A percentile compares a stretch with the other conserved stretches of the same genome.
Evolutionary conservation across 2,329 filamentous ascomycete genomes (phyloP).

Genomic region (Trichoderma hamatum): DNA sequence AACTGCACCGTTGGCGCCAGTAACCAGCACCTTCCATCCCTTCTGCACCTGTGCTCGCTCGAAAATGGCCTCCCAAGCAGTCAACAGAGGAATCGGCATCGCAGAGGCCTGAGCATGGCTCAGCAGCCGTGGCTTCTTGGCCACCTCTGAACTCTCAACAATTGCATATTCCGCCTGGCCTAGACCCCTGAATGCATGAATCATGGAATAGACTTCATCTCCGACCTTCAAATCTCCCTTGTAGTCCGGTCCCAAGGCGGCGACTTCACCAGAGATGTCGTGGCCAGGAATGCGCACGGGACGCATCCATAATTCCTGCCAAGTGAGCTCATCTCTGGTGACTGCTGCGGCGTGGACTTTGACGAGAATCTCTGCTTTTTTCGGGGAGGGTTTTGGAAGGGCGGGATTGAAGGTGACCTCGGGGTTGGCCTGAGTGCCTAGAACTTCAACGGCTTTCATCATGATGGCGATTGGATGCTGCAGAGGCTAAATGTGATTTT

Average conservation of each 20-base stretch:
- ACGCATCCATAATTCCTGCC: slow-evolving; percentile 40
- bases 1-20: slow-evolving; percentile 39
- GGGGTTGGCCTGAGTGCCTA: slow-evolving; percentile 33
- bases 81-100: slow-evolving; percentile 39
- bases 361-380: slow-evolving; percentile 35
- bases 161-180: slow-evolving; percentile 38
- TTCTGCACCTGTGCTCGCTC: slow-evolving; percentile 29
- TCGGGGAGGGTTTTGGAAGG: slow-evolving; percentile 30
- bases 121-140: slow-evolving; percentile 31
- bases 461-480: background rate
- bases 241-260: slow-evolving; percentile 34
- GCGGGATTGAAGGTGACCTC: slow-evolving; percentile 28
- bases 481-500: background rate
- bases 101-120: slow-evolving; percentile 36
- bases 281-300: slow-evolving; percentile 40
- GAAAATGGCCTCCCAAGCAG: slow-evolving; percentile 37
- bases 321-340: slow-evolving; percentile 41
- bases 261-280: slow-evolving; percentile 42
- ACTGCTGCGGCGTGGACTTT: slow-evolving; percentile 40
- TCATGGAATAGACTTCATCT: slow-evolving; percentile 38
- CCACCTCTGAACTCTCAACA: slow-evolving; percentile 27
- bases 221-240: slow-evolving; percentile 28
- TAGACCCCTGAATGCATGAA: slow-evolving; percentile 29
- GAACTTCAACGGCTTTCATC: slow-evolving; percentile 42
- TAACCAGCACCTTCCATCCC: slow-evolving; percentile 35